Evolutionary conservation across 768 basidiomycete genomes (phyloP), one percentile per base, ranked within the genome.

Genomic region (Panellus pusillus): DNA sequence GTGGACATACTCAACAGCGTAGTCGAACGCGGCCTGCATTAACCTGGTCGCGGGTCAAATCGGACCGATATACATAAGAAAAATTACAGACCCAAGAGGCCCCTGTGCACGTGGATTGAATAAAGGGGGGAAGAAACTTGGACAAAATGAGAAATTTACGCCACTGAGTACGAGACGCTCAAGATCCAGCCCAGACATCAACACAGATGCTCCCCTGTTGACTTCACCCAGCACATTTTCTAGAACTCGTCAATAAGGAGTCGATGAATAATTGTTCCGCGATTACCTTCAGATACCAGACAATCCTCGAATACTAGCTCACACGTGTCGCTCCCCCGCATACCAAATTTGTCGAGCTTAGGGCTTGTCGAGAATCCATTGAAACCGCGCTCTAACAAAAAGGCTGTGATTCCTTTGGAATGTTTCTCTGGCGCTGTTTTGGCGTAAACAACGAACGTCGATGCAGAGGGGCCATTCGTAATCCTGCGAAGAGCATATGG

Each of bases 251-350:
- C 18, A 15, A 31, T 49, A n/a, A 43, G 32, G 45, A 48, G 55
- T 24, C 55, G 56, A 44, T 41, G 50, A 59, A 49, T 45, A 51
- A 41, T 14, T 47, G 36, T 13, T 35, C 17, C 24, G 17, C 41
- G 55, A 75, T 44, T 50, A 93, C 93, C 90, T 65, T 90, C 84
- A 1, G 95, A 93, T 4, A 98, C 89, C 61, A 87, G 81, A 61
- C 93, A 95, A 61, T 92, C 80, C 60, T 96, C 91, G 54, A 98
- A 97, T 17, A 95, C 84, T 19, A 97, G 73, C 66, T 98, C 95
- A 59, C 92, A 93, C 3, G 95, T 98, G 62, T 97, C 93, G 55
- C 90, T 92, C 36, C 95, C 95, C 62, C 95, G 76, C 95, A 98
- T 98, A 1, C 95, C 95, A 65, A 97, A 86, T 68, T 98, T 98